Evolutionary conservation across 225 moss, liverwort and hornwort genomes (phyloP).

Genomic region (Pseudoscleropodium purum): DNA sequence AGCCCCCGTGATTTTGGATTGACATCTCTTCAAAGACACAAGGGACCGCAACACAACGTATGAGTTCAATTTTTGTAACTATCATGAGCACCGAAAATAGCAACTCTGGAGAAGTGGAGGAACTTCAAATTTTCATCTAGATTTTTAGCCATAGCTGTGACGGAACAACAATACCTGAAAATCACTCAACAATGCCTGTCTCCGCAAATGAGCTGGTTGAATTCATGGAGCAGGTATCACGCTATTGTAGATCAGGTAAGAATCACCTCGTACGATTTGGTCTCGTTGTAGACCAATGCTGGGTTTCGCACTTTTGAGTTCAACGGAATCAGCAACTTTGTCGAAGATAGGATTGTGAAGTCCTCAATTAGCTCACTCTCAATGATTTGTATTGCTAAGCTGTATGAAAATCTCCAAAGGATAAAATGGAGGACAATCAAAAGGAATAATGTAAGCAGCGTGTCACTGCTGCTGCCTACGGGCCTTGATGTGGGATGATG

Average conservation of each 20-base stretch:
- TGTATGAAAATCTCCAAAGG: neutral
- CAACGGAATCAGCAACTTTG: neutral
- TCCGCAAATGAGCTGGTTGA: neutral
- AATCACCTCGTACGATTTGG: neutral
- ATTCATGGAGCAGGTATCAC: neutral
- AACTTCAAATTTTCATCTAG: neutral
- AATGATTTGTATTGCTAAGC: neutral
- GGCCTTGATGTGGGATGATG: neutral
- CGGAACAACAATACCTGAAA: neutral
- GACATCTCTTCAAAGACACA: neutral
- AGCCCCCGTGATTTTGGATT: neutral
- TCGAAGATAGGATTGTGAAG: neutral
- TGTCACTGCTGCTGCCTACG: neutral
- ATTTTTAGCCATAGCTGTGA: neutral
- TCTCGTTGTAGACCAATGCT: neutral
- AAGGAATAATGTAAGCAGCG: neutral
- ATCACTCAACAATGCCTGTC: neutral
- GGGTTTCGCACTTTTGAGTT: neutral
- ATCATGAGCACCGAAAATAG: no score
- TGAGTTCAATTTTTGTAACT: no score
- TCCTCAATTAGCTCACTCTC: neutral
- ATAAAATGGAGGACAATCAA: neutral
- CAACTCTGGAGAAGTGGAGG: neutral
- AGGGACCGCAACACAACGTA: neutral
- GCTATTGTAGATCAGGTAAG: neutral